Base-by-base conservation (phyloP, 345 rosid genomes). In the Kernera saxatilis region DNA sequence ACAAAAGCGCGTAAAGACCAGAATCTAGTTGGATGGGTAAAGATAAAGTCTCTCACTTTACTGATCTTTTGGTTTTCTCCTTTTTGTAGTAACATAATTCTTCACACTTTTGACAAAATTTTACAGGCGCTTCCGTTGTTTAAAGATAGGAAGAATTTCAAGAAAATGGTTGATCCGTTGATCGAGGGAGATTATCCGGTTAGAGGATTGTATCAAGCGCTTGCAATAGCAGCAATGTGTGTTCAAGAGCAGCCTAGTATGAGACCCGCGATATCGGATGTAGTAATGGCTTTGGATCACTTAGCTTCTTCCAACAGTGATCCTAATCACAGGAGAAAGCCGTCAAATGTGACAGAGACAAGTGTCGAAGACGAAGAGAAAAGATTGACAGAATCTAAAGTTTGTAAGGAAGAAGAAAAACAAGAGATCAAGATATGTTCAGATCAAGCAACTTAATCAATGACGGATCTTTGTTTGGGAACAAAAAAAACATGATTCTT, bases 171-270 rank as follows among this genome's bases (percentile, higher is more conserved):
- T 64, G 96, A 92, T 67, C 98, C 98, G 1, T 71, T 39, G 45
- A 84, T 92, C 5, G 77, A 80, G 30, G 92, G 89, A 64, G 82
- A 72, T 39, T 89, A 88, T 75, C 94, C 96, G 3, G 17, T 72
- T 11, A 83, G 84, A 78, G 91, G 91, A 32, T 69, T 92, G 71
- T 88, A 83, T 78, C 96, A 92, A 81, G 89, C 89, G 0, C 84
- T 92, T 53, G 98, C 93, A 8, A 84, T 92, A 39, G 88, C 98
- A 44, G 94, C 98, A 40, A 89, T 92, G 96, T 92, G 98, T 29
- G 88, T 92, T 29, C 96, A 89, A 69, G 96, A 92, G 22, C 86
- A 86, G 73, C 92, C 98, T 29, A 81, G 81, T 58, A 79, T 85
- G 85, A 79, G 98, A 55, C 98, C 98, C 0, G 79, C 64, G 37